phyloP scores from a whole-genome alignment of 768 basidiomycete genomes.

The Russula ochroleuca region DNA sequence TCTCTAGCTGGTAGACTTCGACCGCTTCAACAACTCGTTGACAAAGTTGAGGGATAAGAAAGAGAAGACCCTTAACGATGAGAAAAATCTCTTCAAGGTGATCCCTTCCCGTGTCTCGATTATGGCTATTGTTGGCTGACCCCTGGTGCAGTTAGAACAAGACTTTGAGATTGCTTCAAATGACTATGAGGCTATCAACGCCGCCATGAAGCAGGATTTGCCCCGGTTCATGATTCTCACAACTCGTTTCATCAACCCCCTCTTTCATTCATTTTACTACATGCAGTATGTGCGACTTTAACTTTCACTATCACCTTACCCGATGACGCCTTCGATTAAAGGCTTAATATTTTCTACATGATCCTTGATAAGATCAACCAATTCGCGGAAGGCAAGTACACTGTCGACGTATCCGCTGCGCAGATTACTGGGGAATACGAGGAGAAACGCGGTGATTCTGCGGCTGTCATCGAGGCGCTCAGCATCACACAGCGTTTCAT shows the following conservation, averaged over 20 bases:
- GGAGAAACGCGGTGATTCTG: conserved; percentile 76
- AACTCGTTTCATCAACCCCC: conserved; percentile 87
- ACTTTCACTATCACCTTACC: not conserved
- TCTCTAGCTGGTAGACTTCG: conserved; percentile 78
- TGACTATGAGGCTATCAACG: conserved; percentile 93
- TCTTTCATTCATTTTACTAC: conserved; percentile 99
- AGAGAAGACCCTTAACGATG: conserved; percentile 91
- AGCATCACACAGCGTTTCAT: conserved; percentile 78
- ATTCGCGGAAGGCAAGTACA: conserved; percentile 77
- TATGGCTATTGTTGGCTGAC: not conserved
- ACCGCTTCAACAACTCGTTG: conserved; percentile 93
- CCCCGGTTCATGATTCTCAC: conserved; percentile 88
- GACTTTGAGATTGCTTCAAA: conserved; percentile 89
- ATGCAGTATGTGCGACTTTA: conserved; percentile 76
- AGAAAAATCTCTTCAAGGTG: conserved; percentile 96
- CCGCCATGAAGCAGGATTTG: conserved; percentile 83
- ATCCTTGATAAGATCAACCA: conserved; percentile 90
- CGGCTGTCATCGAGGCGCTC: conserved; percentile 71
- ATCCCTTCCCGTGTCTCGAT: conserved; percentile 28
- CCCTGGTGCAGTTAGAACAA: conserved; percentile 70
- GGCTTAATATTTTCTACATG: conserved; percentile 90
- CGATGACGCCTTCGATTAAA: conserved; percentile 32
- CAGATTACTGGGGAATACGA: conserved; percentile 78
- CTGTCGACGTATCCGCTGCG: conserved; percentile 55
- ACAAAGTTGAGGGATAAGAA: conserved; percentile 97